These are phyloP conservation scores for Silene vulgaris DNA, from an alignment of 179 eudicot genomes.

Conservation along the genomic window DNA sequence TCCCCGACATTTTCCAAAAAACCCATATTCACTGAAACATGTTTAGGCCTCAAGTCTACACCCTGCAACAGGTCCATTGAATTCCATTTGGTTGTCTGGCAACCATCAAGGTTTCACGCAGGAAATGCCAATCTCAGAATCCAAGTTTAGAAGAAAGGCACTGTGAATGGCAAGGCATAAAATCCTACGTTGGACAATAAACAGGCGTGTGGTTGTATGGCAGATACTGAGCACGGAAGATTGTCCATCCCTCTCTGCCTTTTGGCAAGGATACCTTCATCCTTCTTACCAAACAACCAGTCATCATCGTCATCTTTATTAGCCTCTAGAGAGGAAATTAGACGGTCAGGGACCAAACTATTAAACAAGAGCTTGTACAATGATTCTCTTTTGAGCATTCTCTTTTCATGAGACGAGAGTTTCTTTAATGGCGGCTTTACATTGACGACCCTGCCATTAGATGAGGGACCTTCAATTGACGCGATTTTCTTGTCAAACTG, in stretches of 20 bases:
- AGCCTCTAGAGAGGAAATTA: not conserved
- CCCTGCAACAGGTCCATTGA: not conserved
- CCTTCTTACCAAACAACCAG: conserved; percentile 47
- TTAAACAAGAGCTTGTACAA: conserved; percentile 36
- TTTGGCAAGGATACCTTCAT: conserved; percentile 5
- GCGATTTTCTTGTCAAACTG: conserved; percentile 9
- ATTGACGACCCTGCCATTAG: conserved; percentile 9
- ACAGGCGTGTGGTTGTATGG: conserved; percentile 41
- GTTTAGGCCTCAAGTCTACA: not conserved
- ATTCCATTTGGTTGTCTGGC: too few relatives aligned
- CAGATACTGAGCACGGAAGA: conserved; percentile 21
- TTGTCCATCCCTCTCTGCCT: conserved; percentile 20
- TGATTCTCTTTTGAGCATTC: conserved; percentile 19
- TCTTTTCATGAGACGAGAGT: conserved; percentile 27
- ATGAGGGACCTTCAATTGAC: not conserved
- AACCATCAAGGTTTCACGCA: too few relatives aligned
- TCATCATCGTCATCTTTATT: conserved; percentile 36
- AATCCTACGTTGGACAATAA: conserved; percentile 22
- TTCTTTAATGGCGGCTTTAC: not conserved
- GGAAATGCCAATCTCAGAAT: too few relatives aligned
- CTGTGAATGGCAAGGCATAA: not conserved
- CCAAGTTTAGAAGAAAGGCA: conserved; percentile 11
- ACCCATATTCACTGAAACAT: conserved; percentile 24
- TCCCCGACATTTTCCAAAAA: conserved; percentile 30
- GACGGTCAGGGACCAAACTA: conserved; percentile 31